Evolutionary conservation across 352 stramenopile genomes (phyloP).

Genomic region (Phytophthora kernoviae): DNA sequence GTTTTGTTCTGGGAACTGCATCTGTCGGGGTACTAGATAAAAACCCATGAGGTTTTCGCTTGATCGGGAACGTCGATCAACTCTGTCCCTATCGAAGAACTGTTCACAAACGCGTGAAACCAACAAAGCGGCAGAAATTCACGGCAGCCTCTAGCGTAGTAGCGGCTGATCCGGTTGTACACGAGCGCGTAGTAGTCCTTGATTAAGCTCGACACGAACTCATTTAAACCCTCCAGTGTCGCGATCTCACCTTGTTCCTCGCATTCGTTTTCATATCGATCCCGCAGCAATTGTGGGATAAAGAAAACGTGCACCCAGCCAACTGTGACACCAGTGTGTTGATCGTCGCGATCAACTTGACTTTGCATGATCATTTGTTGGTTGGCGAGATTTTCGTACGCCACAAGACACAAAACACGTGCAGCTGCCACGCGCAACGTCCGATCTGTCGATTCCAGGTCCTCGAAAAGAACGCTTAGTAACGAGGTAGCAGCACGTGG

Average conservation of each 20-base stretch:
- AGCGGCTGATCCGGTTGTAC: slow-evolving; percentile 46
- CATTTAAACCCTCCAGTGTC: slow-evolving; percentile 11
- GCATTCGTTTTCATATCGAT: slow-evolving; percentile 26
- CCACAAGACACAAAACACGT: slow-evolving; percentile 53
- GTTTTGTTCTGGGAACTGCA: slow-evolving; percentile 65
- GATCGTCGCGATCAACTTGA: slow-evolving; percentile 10
- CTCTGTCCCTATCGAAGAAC: slow-evolving; percentile 12
- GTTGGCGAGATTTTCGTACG: slow-evolving; percentile 52
- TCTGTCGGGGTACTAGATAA: slow-evolving; percentile 61
- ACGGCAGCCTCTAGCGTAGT: slow-evolving; percentile 50
- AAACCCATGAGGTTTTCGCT: slow-evolving; percentile 54
- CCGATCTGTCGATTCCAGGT: slow-evolving; percentile 44
- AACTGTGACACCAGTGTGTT: slow-evolving; percentile 39
- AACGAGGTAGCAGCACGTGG: background rate
- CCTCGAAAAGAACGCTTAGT: slow-evolving; percentile 29
- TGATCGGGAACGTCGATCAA: slow-evolving; percentile 40
- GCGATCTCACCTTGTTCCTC: slow-evolving; percentile 14
- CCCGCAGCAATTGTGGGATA: slow-evolving; percentile 34
- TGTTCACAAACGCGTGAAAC: slow-evolving; percentile 19
- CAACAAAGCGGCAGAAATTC: slow-evolving; percentile 60
- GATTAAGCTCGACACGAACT: slow-evolving; percentile 41
- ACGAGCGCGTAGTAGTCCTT: slow-evolving; percentile 43
- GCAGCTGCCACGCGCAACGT: slow-evolving; percentile 49
- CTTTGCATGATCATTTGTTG: slow-evolving; percentile 28
- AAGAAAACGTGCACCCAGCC: slow-evolving; percentile 67